Evolutionary conservation across 768 basidiomycete genomes (phyloP).

Genomic region (Mycena pura): DNA sequence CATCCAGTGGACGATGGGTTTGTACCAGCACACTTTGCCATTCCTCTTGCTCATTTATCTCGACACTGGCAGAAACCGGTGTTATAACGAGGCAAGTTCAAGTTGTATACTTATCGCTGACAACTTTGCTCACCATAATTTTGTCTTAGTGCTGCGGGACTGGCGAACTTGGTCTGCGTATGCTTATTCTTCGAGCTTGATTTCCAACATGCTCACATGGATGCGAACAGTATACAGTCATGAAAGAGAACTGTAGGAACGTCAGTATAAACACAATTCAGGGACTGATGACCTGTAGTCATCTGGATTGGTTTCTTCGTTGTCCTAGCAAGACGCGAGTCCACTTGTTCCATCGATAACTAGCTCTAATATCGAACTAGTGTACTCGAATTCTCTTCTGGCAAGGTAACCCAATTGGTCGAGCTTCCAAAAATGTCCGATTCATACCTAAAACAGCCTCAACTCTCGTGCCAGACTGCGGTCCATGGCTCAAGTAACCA

Average conservation of each 20-base stretch:
- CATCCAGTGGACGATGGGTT: conserved; percentile 11
- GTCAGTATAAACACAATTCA: not conserved
- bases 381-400: conserved; percentile 8
- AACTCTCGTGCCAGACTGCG: conserved; percentile 6
- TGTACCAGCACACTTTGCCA: not conserved
- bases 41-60: not conserved
- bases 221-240: not conserved
- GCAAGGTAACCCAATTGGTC: not conserved
- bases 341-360: not conserved
- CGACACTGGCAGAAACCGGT: not conserved
- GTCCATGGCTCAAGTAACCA: too few species aligned
- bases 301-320: conserved; percentile 13
- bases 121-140: not conserved
- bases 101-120: too few species aligned
- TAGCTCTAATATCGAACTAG: not conserved
- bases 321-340: not conserved
- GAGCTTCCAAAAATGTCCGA: too few species aligned
- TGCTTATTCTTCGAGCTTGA: not conserved
- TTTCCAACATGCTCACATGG: not conserved
- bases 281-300: not conserved
- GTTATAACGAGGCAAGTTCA: conserved; percentile 7
- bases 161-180: conserved; percentile 2
- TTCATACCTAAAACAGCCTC: not conserved
- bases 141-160: not conserved
- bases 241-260: not conserved